These are phyloP conservation scores for Penicillium oxalicum DNA, from an alignment of 2,329 filamentous ascomycete species.

Conservation along the genomic window DNA sequence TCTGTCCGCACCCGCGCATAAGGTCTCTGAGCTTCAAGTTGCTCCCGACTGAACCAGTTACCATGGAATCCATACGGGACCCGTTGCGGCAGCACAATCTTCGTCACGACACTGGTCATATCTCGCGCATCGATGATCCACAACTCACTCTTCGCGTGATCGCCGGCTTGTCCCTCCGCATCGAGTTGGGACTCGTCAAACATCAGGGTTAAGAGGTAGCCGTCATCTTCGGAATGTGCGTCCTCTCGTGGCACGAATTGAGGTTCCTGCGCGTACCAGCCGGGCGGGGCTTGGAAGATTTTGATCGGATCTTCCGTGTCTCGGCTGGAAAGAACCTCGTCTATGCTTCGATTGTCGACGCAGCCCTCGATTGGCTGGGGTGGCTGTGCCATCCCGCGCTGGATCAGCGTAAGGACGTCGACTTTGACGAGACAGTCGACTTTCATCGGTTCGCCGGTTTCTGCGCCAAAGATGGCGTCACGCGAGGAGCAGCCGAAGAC, in stretches of 20 bases:
- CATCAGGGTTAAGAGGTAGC: constrained; percentile 62
- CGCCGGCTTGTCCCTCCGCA: constrained; percentile 40
- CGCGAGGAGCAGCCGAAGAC: constrained; percentile 60
- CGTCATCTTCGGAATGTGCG: constrained; percentile 54
- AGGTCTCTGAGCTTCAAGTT: background rate
- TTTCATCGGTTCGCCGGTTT: constrained; percentile 1
- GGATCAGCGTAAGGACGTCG: background rate
- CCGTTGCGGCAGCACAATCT: constrained; percentile 56
- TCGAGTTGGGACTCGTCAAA: constrained; percentile 60
- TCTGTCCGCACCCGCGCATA: background rate
- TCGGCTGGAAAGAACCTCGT: background rate
- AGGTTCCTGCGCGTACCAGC: constrained; percentile 1
- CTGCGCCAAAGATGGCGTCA: constrained; percentile 7
- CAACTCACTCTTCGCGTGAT: constrained; percentile 52
- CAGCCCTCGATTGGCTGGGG: background rate
- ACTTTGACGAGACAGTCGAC: background rate
- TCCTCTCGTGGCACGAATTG: constrained; percentile 5
- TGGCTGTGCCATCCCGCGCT: background rate
- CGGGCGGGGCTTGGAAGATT: background rate
- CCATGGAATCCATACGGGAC: constrained; percentile 51
- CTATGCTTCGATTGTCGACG: background rate
- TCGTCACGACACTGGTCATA: constrained; percentile 53
- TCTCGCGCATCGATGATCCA: constrained; percentile 41
- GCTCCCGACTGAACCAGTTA: background rate
- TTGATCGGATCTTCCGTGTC: background rate